These are phyloP conservation scores for Starmera pachycereana DNA, from an alignment of 805 yeast species.

Conservation along the genomic window DNA sequence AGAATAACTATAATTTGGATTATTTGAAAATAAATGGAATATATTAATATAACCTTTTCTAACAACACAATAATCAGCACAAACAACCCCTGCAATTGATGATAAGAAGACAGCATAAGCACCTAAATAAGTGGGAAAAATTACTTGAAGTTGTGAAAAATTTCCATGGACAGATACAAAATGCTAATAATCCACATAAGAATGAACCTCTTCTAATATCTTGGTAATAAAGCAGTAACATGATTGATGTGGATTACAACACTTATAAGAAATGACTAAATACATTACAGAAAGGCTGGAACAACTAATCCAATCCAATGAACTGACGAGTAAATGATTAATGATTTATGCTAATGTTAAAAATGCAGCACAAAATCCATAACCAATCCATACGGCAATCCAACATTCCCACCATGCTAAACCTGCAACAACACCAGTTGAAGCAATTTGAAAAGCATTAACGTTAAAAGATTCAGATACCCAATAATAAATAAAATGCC, in stretches of 20 bases:
- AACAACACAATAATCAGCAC: constrained; percentile 59
- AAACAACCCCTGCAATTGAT: constrained; percentile 70
- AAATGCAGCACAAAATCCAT: constrained; percentile 56
- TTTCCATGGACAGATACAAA: constrained; percentile 78
- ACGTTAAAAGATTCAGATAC: constrained; percentile 83
- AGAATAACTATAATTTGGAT: constrained; percentile 36
- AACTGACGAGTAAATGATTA: too few relatives aligned
- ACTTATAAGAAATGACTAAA: constrained; percentile 26
- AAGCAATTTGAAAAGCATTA: constrained; percentile 86
- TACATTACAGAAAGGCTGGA: too few relatives aligned
- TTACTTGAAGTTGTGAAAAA: constrained; percentile 56
- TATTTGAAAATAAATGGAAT: constrained; percentile 51
- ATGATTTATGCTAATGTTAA: too few relatives aligned
- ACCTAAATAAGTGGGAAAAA: constrained; percentile 66
- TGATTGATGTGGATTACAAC: constrained; percentile 54
- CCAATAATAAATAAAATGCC: constrained; percentile 74
- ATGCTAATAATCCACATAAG: constrained; percentile 62
- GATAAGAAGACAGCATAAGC: constrained; percentile 80
- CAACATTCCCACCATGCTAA: constrained; percentile 89
- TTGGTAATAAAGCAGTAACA: constrained; percentile 53
- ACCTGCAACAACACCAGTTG: constrained; percentile 72
- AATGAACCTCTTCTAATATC: constrained; percentile 75
- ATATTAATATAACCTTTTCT: constrained; percentile 63
- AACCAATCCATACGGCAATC: constrained; percentile 85
- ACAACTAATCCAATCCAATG: too few relatives aligned